Evolutionary conservation across 345 rosid genomes (phyloP), one percentile per base, ranked within the genome.

Genomic region (Geranium rotundifolium): DNA sequence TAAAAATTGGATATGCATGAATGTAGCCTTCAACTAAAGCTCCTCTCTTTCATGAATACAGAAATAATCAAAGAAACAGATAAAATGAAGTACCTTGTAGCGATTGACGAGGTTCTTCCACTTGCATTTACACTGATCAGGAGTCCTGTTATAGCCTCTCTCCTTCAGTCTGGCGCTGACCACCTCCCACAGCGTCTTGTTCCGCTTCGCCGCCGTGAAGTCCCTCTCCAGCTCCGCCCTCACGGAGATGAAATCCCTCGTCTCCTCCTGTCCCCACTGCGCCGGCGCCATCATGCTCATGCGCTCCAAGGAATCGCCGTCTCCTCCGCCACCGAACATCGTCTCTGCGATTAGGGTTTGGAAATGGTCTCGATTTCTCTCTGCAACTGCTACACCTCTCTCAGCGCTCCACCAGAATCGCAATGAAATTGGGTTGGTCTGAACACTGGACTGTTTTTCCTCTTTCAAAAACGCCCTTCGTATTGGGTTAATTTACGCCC

Each of bases 121-220:
- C 69, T 85, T 82, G 79, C 85, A 80, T 63, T 82, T 82, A 58
- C 87, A 85, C 76, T 85, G 90, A 30, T 76, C 81, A 39, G 85
- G 78, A 30, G 82, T 74, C 65, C 85, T 72, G 20, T 62, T 30
- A 59, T 69, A 75, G 16, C 87, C 87, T 30, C 67, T 73, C 65
- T 82, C 83, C 69, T 67, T 70, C 87, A 82, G 70, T 54, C 65
- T 72, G 16, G 49, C 56, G 50, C 81, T 73, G 54, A 78, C 85
- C 3, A 71, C 56, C 72, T 82, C 87, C 90, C 85, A 85, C 46
- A 80, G 69, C 7, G 67, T 72, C 69, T 75, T 80, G 69, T 73
- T 78, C 71, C 83, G 70, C 77, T 82, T 85, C 57, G 81, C 61
- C 59, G 65, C 75, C n/a, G 72, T 68, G 63, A 78, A 78, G 17